phyloP scores from a whole-genome alignment of 352 stramenopile genomes.

The Albugo laibachii region DNA sequence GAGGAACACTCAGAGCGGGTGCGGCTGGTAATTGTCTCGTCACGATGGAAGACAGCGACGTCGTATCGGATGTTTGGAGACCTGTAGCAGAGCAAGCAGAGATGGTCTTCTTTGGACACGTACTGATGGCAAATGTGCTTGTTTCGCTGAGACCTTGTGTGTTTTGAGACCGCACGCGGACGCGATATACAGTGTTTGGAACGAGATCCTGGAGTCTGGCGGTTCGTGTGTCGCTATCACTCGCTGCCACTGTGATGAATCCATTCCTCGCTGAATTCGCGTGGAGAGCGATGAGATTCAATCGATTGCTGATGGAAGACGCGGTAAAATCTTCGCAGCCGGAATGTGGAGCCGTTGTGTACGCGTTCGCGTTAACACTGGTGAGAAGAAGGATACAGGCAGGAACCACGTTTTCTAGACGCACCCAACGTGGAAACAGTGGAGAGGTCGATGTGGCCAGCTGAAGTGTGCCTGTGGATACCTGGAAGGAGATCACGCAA shows the following conservation, averaged over 20 bases:
- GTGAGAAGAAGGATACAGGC: no score
- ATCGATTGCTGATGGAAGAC: background rate
- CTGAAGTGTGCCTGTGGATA: slow-evolving; percentile 17
- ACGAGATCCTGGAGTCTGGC: slow-evolving; percentile 8
- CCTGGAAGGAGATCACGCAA: slow-evolving; percentile 22
- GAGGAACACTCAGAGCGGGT: slow-evolving; percentile 23
- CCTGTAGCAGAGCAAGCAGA: slow-evolving; percentile 29
- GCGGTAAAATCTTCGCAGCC: slow-evolving; percentile 43
- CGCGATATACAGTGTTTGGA: slow-evolving; percentile 41
- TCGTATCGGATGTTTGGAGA: slow-evolving; percentile 8
- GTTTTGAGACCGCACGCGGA: slow-evolving; percentile 75
- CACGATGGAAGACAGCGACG: slow-evolving; percentile 12
- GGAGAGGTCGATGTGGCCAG: slow-evolving; percentile 8
- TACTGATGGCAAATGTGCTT: slow-evolving; percentile 39
- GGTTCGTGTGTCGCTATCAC: slow-evolving; percentile 1
- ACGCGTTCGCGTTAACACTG: slow-evolving; percentile 10
- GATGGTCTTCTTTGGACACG: slow-evolving; percentile 58
- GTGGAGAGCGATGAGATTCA: no score
- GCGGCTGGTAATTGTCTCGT: slow-evolving; percentile 37
- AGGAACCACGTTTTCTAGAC: background rate
- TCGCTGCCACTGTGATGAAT: slow-evolving; percentile 14
- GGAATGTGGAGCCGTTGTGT: slow-evolving; percentile 21
- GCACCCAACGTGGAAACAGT: slow-evolving; percentile 10
- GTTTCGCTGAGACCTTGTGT: slow-evolving; percentile 43
- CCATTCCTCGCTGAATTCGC: slow-evolving; percentile 9